These are phyloP conservation scores for Pichia sp. DNA, from an alignment of 1,139 yeast species.

Conservation along the genomic window DNA sequence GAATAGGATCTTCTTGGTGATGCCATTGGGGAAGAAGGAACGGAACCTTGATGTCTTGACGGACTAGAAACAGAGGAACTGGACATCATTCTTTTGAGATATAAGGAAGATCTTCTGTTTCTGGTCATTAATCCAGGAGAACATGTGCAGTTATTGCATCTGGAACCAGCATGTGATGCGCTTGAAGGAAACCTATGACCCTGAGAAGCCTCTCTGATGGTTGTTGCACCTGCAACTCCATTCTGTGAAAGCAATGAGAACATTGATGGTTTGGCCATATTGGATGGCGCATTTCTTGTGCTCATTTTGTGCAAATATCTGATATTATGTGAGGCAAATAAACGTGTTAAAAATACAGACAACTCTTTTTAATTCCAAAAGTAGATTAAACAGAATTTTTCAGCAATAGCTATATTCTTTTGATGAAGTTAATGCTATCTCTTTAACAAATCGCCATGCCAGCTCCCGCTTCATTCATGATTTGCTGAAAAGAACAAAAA, in stretches of 20 bases:
- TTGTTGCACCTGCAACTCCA: conserved; percentile 26
- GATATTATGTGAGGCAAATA: too few relatives aligned
- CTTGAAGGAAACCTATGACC: conserved; percentile 11
- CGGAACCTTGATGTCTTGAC: neutral
- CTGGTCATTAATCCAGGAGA: conserved; percentile 73
- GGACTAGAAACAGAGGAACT: conserved; percentile 1
- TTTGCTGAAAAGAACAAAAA: too few relatives aligned
- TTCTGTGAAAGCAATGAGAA: conserved; percentile 25
- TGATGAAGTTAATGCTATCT: too few relatives aligned
- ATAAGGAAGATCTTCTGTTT: conserved; percentile 37
- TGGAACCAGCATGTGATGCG: conserved; percentile 24
- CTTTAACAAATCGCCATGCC: too few relatives aligned
- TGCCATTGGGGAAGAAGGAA: conserved; percentile 1
- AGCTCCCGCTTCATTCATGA: too few relatives aligned
- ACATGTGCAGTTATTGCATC: conserved; percentile 71
- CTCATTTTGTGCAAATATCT: neutral
- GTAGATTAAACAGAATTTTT: too few relatives aligned
- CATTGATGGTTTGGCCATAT: conserved; percentile 25
- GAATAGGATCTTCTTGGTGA: conserved; percentile 12
- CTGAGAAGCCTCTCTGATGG: conserved; percentile 18
- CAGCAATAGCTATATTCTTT: too few relatives aligned
- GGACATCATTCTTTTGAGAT: conserved; percentile 28
- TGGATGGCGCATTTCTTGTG: neutral
- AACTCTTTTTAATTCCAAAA: too few relatives aligned
- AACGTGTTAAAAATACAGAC: too few relatives aligned